These are phyloP conservation scores for Mrakia blollopis DNA, from an alignment of 768 basidiomycete genomes.

Conservation along the genomic window DNA sequence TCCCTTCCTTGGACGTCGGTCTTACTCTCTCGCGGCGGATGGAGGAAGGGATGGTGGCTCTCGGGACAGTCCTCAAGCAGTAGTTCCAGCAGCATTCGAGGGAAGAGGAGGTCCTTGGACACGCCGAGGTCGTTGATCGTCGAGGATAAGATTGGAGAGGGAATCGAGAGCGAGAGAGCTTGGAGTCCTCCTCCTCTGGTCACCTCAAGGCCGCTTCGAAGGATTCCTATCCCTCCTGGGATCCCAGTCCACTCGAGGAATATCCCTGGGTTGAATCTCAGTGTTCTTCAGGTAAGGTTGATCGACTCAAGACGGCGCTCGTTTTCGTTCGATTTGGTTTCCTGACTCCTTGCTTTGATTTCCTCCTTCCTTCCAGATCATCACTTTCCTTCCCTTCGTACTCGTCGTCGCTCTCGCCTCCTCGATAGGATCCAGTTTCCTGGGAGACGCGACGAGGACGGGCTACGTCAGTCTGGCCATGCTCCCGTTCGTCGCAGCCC, in stretches of 20 bases:
- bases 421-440: background rate
- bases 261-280: background rate
- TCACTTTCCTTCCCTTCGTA: conserved; percentile 6
- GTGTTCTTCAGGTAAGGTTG: conserved; percentile 4
- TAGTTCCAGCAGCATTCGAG: background rate
- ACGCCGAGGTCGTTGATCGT: background rate
- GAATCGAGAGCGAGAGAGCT: background rate
- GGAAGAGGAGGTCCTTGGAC: background rate
- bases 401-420: background rate
- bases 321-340: background rate
- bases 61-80: background rate
- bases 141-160: background rate
- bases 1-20: conserved; percentile 3
- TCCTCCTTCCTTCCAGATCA: background rate
- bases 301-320: background rate
- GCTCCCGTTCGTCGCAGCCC: background rate
- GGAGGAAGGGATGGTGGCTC: conserved; percentile 15
- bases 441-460: background rate
- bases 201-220: background rate
- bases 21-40: background rate
- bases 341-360: background rate
- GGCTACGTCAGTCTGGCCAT: conserved; percentile 1
- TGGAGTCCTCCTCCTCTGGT: background rate
- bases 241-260: conserved; percentile 6
- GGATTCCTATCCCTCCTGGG: conserved; percentile 5